Evolutionary conservation across 805 yeast genomes (phyloP).

Genomic region (Candida pseudofarinosa): DNA sequence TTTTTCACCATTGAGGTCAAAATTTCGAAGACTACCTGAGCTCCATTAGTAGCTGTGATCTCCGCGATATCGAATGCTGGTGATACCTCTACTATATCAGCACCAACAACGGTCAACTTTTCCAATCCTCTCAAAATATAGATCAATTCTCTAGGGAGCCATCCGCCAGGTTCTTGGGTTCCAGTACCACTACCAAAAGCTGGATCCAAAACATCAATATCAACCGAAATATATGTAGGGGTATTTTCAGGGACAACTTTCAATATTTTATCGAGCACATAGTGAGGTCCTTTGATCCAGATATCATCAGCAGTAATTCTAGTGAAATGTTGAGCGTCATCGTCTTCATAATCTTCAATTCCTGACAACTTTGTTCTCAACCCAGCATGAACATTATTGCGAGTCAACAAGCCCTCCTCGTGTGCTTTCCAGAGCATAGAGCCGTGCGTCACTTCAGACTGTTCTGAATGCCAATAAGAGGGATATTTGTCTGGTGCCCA

Average conservation of each 20-base stretch:
- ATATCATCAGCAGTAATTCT: constrained; percentile 72
- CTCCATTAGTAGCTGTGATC: constrained; percentile 64
- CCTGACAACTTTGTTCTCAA: constrained; percentile 71
- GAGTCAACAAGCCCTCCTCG: constrained; percentile 61
- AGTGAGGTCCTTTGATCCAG: constrained; percentile 61
- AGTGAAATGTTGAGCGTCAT: constrained; percentile 62
- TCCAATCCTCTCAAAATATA: constrained; percentile 45
- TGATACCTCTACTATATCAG: constrained; percentile 56
- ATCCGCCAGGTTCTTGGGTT: constrained; percentile 57
- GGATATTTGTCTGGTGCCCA: constrained; percentile 74
- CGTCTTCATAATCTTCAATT: constrained; percentile 60
- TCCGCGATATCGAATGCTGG: constrained; percentile 66
- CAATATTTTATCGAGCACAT: constrained; percentile 50
- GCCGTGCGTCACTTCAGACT: constrained; percentile 70
- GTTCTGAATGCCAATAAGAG: constrained; percentile 54
- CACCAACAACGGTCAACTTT: constrained; percentile 46
- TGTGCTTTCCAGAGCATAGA: constrained; percentile 82
- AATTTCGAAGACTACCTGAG: constrained; percentile 67
- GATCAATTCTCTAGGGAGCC: constrained; percentile 52
- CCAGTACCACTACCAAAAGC: constrained; percentile 58
- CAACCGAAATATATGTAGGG: constrained; percentile 78
- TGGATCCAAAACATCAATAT: constrained; percentile 61
- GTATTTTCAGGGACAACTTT: constrained; percentile 53
- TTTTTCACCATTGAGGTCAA: constrained; percentile 72
- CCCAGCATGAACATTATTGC: constrained; percentile 69